Evolutionary conservation across 1,284 basidiomycete species (phyloP), one percentile per base, ranked within the genome.

Genomic region (Somion occarium): DNA sequence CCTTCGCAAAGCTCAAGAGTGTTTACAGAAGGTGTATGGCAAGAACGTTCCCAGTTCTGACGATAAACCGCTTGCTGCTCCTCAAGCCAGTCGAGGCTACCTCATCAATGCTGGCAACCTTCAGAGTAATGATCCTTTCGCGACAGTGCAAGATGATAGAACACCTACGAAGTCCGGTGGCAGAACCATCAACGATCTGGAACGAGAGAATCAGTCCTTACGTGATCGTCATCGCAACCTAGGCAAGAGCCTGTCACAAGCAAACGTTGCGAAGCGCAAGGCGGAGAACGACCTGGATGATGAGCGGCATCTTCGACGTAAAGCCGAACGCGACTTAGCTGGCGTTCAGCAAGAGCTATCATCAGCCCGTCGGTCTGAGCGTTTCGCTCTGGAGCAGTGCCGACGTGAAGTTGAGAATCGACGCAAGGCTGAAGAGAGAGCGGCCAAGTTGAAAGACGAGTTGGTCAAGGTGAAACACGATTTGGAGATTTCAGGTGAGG

Each of bases 11-110:
- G 69, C 77, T 11, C 66, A 70, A 48, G 65, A 62, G 48, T 78
- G 73, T 64, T 61, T 83, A n/a, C 76, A 75, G 44, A 74, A 71
- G 48, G 74, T 80, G 11, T 81, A 80, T 52, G 78, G 78, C 3
- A 46, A 55, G 13, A 53, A 61, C 37, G 44, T 55, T 3, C 59
- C 60, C 19, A 12, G 2, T 18, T 38, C 26, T 12, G 12, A 11
- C 7, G 23, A 11, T 18, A 24, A 3, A 20, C 24, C n/a, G 7
- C 30, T 34, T 15, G 30, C 30, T 7, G 30, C 30, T 34, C 30
- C 30, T 7, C 44, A 26, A 12, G 5, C 49, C 26, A 5, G 48
- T n/a, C n/a, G 22, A 19, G 38, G 13, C 38, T 19, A 13, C 46
- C 12, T 19, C 22, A 26, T n/a, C 41, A 24, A 30, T 3, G 18